Evolutionary conservation across 1,284 basidiomycete species (phyloP), one percentile per base, ranked within the genome.

Genomic region (Sparassis latifolia): DNA sequence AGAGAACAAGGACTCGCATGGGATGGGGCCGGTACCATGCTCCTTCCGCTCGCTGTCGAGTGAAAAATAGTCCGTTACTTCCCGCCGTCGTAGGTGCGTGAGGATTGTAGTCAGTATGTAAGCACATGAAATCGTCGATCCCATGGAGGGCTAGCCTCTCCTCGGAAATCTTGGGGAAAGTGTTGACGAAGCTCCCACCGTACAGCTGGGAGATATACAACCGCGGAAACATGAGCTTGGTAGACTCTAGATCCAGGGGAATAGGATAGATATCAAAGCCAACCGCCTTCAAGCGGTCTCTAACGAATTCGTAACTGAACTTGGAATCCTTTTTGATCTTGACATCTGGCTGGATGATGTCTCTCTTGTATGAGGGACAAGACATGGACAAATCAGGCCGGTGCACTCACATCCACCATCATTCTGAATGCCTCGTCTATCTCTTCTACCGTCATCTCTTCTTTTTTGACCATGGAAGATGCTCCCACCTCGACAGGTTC

Each of bases 271-370:
- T 28, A 10, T 38, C 47, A 9, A 49, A 29, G 9, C 44, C 51
- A 9, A 45, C 43, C 2, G 30, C 20, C 27, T 37, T 32, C 28
- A 53, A 42, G 31, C 48, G 40, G n/a, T 53, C 38, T 10, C 42
- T 38, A 31, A 49, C 52, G n/a, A 47, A 33, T 10, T 37, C 20
- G 29, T 41, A 42, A 31, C 42, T 39, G 37, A 53, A 53, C 27
- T 50, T 48, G 5, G 37, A 38, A 6, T 53, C 52, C 33, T 53
- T 50, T 38, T 50, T 49, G 30, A 47, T 46, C 33, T 47, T 41
- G 2, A 30, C 48, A 5, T 7, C 5, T 31, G 47, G 51, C 51
- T 52, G 37, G 7, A 46, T 29, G 9, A 30, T 12, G 37, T 10
- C 35, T 9, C 7, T 7, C 35, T 38, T 38, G 35, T n/a, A n/a